phyloP scores from a whole-genome alignment of 1,284 basidiomycete genomes.

The Microbotryum lychnidis-dioicae region DNA sequence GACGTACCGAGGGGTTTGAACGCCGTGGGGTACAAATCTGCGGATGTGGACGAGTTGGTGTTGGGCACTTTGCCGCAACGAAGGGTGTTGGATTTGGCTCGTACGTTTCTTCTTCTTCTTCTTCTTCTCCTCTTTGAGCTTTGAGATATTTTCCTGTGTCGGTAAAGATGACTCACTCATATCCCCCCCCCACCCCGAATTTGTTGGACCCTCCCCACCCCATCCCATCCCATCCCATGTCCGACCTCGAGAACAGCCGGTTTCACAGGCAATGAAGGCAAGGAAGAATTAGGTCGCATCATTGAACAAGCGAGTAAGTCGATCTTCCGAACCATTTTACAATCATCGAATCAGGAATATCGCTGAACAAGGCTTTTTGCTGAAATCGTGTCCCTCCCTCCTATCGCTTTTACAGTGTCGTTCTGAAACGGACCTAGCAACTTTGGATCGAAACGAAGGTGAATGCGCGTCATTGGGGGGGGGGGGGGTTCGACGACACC shows the following conservation, averaged over 20 bases:
- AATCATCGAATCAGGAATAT: too few relatives aligned
- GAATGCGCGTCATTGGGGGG: too few relatives aligned
- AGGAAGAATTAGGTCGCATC: slow-evolving; percentile 24
- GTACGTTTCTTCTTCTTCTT: slow-evolving; percentile 40
- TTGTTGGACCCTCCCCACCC: too few relatives aligned
- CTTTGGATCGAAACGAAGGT: too few relatives aligned
- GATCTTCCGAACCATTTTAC: too few relatives aligned
- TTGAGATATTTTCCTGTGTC: neutral
- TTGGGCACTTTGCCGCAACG: slow-evolving; percentile 81
- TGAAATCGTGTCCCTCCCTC: too few relatives aligned
- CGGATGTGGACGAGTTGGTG: slow-evolving; percentile 49
- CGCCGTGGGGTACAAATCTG: slow-evolving; percentile 54
- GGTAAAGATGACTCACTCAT: neutral
- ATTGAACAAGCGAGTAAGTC: slow-evolving; percentile 26
- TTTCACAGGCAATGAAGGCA: slow-evolving; percentile 26
- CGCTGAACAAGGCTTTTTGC: too few relatives aligned
- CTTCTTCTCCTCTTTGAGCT: neutral
- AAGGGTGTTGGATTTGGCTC: slow-evolving; percentile 76
- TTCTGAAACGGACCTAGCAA: too few relatives aligned
- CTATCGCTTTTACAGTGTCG: too few relatives aligned
- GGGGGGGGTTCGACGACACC: too few relatives aligned
- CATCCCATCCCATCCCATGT: too few relatives aligned
- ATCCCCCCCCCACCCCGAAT: too few relatives aligned
- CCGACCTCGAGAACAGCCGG: slow-evolving; percentile 11
- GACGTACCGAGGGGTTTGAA: slow-evolving; percentile 81